Base-by-base conservation (phyloP, 768 basidiomycete species). In the Cytidiella melzeri region DNA sequence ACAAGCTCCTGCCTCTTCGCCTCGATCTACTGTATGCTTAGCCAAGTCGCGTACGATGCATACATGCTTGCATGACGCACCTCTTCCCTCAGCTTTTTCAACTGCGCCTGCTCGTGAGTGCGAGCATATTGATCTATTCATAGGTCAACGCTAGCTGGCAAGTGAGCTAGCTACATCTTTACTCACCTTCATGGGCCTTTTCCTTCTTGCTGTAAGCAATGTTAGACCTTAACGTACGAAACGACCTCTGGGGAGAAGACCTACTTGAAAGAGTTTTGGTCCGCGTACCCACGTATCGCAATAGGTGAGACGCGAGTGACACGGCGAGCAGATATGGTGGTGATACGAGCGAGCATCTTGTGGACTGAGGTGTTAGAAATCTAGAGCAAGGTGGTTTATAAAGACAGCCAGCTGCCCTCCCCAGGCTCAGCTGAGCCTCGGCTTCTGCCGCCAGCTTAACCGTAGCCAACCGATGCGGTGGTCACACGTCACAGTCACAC, bases 91-190 rank as follows among this genome's bases (percentile, higher is more conserved):
- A 88, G 62, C 66, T 85, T 86, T 58, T 70, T 66, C 37, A 88
- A 59, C 47, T 79, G 72, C 56, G 74, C 76, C 11, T 64, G 58
- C 50, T 87, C 86, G 48, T 81, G 81, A 51, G 69, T 63, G 48
- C 75, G 80, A 41, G 75, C 71, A 55, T 81, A 87, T 67, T 85
- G 75, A 50, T 85, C 86, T 88, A 55, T 13, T 58, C n/a, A 27
- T 45, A 41, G 0, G 5, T 5, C 5, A 26, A 19, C 37, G 4
- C 4, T 13, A n/a, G 4, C n/a, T n/a, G n/a, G n/a, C n/a, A n/a
- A n/a, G n/a, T n/a, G 10, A 19, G 26, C 45, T 13, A 21, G n/a
- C 20, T 6, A 13, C 28, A 25, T 18, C 13, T 41, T 39, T n/a
- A 20, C 58, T 27, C 51, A 73, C 77, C 73, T 68, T 88, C 86